Percentiles rank a stretch among this genome's conserved stretches.
phyloP scores from a whole-genome alignment of 192 early-diverging fungal species.

The Gryganskiella cystojenkinii region DNA sequence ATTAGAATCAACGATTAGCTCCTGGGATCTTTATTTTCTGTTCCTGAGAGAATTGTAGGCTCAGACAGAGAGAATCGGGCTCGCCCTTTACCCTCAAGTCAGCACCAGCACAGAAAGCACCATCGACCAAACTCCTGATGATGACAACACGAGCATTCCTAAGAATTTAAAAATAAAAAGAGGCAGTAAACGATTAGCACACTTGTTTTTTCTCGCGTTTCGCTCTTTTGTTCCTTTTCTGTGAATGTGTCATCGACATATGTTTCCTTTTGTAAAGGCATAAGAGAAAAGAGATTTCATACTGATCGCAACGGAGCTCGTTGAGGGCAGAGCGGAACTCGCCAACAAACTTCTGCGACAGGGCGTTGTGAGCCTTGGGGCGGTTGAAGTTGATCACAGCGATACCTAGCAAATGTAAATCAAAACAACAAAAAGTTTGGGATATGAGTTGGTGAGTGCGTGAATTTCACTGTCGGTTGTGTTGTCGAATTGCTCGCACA shows the following conservation, averaged over 20 bases:
- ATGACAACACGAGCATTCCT: conserved; percentile 82
- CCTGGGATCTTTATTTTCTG: no score
- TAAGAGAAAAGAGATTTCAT: conserved; percentile 39
- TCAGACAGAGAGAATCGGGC: no score
- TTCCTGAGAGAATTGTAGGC: no score
- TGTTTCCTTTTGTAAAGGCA: no score
- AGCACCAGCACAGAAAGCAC: conserved; percentile 95
- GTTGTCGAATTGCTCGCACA: not conserved
- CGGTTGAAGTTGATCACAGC: conserved; percentile 84
- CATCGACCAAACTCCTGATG: conserved; percentile 78
- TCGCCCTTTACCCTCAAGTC: conserved; percentile 90
- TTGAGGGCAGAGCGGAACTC: conserved; percentile 77
- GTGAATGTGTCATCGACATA: no score
- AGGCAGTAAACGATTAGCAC: not conserved
- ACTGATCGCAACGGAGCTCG: conserved; percentile 71
- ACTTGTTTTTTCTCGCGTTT: no score
- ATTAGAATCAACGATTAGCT: not conserved
- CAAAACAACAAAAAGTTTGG: not conserved
- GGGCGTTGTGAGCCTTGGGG: conserved; percentile 87
- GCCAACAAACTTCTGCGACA: conserved; percentile 80
- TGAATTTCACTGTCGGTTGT: no score
- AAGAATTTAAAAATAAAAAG: not conserved
- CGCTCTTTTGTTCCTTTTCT: no score
- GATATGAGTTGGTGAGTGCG: no score
- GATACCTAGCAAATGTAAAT: conserved; percentile 72